phyloP scores from a whole-genome alignment of 305 asterid genomes.

The Rubia peregrina region DNA sequence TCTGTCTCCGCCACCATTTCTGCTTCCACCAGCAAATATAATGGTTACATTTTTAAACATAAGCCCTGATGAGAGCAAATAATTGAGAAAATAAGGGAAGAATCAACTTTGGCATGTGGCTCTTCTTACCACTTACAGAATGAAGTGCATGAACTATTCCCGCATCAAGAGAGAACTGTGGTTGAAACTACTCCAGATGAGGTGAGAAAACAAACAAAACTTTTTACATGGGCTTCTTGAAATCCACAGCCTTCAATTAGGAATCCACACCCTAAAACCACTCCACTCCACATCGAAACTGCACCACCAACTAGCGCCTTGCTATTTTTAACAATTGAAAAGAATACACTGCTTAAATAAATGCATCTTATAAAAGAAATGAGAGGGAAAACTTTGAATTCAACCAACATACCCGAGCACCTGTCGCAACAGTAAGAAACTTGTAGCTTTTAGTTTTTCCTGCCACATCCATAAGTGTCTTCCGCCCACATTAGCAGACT shows the following conservation, averaged over 20 bases:
- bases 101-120: background rate
- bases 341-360: background rate
- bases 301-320: too few species aligned
- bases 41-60: too few species aligned
- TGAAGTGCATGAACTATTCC: background rate
- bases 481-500: conserved; percentile 76
- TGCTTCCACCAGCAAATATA: too few species aligned
- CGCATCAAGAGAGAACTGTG: background rate
- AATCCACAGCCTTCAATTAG: conserved; percentile 71
- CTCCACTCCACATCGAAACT: too few species aligned
- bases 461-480: conserved; percentile 69
- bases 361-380: conserved; percentile 9
- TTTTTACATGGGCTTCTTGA: conserved; percentile 91
- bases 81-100: too few species aligned
- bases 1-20: too few species aligned
- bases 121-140: background rate
- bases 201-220: conserved; percentile 57
- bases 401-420: conserved; percentile 86
- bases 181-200: conserved; percentile 39
- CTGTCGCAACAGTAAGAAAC: conserved; percentile 87
- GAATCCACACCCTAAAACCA: conserved; percentile 26
- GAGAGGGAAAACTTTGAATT: conserved; percentile 16
- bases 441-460: conserved; percentile 97
- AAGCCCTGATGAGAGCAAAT: too few species aligned
- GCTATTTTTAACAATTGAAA: background rate